These are phyloP conservation scores for Schizothecium vesticola DNA, from an alignment of 495 filamentous ascomycete species.

Conservation along the genomic window DNA sequence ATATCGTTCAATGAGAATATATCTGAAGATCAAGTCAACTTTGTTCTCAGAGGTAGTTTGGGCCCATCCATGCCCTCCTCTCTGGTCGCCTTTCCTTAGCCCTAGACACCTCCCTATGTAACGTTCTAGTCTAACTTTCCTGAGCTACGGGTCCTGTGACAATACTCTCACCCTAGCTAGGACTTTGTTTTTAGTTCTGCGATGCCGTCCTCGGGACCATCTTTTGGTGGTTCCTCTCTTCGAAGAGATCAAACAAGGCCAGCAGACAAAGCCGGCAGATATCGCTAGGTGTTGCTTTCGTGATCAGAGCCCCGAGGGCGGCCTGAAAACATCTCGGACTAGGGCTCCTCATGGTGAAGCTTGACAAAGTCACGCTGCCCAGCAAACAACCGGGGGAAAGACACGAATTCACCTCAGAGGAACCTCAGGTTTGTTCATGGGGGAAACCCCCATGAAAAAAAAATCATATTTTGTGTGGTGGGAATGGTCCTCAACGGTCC, in stretches of 20 bases:
- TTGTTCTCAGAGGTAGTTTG: too few species aligned
- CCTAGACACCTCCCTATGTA: too few species aligned
- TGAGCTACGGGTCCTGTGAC: too few species aligned
- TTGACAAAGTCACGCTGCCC: neutral
- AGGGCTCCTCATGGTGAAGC: neutral
- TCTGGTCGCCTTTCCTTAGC: too few species aligned
- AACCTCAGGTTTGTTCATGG: neutral
- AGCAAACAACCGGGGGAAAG: neutral
- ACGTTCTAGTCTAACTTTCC: too few species aligned
- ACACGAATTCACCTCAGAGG: neutral
- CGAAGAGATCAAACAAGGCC: neutral
- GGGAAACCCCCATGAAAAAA: neutral
- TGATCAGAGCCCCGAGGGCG: neutral
- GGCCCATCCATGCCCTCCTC: too few species aligned
- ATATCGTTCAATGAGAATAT: neutral
- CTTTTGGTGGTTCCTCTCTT: neutral
- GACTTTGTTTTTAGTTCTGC: too few species aligned
- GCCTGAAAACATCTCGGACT: neutral
- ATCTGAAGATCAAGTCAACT: neutral
- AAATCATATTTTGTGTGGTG: neutral
- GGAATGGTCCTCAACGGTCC: neutral
- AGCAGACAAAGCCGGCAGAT: neutral
- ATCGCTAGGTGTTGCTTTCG: neutral
- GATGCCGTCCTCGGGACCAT: neutral
- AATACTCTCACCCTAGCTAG: too few species aligned